Base-by-base conservation (phyloP, 1,284 basidiomycete genomes). In the Ustilago crameri region DNA sequence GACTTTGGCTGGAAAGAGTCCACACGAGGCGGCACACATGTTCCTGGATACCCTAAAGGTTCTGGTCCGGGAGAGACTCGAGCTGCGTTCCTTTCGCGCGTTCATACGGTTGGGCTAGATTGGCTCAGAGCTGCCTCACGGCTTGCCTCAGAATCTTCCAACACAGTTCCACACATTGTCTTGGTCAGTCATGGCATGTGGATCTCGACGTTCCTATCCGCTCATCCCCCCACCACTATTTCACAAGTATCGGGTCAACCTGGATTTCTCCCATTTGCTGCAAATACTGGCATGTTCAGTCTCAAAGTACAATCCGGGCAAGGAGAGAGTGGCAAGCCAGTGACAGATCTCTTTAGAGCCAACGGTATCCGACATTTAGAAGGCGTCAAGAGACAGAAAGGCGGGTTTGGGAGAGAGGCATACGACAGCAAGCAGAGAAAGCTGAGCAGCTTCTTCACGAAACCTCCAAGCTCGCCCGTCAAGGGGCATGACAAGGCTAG, bases 151-250 rank as follows among this genome's bases (percentile, higher is more conserved):
- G 26, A n/a, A 2, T 43, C 26, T 3, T 24, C 37, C 26, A 32
- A 7, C n/a, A 9, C 17, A 23, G 20, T 55, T 2, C 73, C 78
- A 12, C 78, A 79, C 38, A 59, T 78, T 4, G 71, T 81, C 2
- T 37, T 80, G 7, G 76, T 81, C 15, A 67, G 70, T 15, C 80
- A 81, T 61, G 80, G 78, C 22, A 74, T 79, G 60, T 78, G 75
- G 77, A 76, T 81, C 58, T 73, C 76, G 3, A 62, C 71, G 10
- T 80, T 79, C 24, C 58, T 81, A 4, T 59, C 52, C 20, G 30
- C 44, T 0, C 66, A 66, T 49, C 73, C 68, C 27, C 72, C 72
- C 15, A 68, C 57, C 5, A 54, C 43, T n/a, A 59, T 60, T 22
- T 42, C 48, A 14, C 63, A 65, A 17, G 27, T 32, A 9, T 53